Evolutionary conservation across 164 flowering plant genomes (phyloP), one percentile per base, ranked within the genome.

Genomic region (Magnolia kwangsiensis): DNA sequence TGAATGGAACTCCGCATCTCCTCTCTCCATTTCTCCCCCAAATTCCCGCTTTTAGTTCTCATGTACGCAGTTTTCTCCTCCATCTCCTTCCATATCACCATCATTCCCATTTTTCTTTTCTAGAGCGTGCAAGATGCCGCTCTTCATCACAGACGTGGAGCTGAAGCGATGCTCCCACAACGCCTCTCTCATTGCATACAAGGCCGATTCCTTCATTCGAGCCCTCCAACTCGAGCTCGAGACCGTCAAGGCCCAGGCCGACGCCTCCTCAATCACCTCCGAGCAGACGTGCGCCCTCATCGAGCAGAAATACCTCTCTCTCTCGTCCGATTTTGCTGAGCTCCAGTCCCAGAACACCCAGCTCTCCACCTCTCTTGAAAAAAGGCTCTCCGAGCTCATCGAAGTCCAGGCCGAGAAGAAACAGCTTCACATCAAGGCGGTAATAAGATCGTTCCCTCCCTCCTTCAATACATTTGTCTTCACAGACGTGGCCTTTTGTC

Each of bases 111-210:
- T 10, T 67, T 29, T 67, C 37, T 24, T 31, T 8, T 24, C 19
- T 55, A n/a, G 63, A 7, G 1, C 21, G 20, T 10, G 23, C 18
- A 68, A 16, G 81, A 95, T 93, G 98, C 97, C 97, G 72, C 80
- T 91, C 7, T 96, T 96, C 87, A 72, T 94, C 67, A 78, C 98
- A 67, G 95, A 94, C 58, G 97, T 92, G 77, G 99, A 94, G 77
- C 85, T 83, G 79, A 73, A 81, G 66, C 85, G 84, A 9, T 84
- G 81, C 77, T 72, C 85, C 11, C 72, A 76, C 78, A 88, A 96
- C 77, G 84, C 80, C 51, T 72, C 78, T 1, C 45, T 84, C n/a
- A 78, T 96, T 14, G 91, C 89, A 21, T 91, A 84, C 75, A 94
- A 86, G 77, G 99, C 99, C 27, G 98, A 96, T 75, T 78, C 87